These are phyloP conservation scores for Diaporthe batatas DNA, from an alignment of 2,329 filamentous ascomycete species.

Conservation along the genomic window DNA sequence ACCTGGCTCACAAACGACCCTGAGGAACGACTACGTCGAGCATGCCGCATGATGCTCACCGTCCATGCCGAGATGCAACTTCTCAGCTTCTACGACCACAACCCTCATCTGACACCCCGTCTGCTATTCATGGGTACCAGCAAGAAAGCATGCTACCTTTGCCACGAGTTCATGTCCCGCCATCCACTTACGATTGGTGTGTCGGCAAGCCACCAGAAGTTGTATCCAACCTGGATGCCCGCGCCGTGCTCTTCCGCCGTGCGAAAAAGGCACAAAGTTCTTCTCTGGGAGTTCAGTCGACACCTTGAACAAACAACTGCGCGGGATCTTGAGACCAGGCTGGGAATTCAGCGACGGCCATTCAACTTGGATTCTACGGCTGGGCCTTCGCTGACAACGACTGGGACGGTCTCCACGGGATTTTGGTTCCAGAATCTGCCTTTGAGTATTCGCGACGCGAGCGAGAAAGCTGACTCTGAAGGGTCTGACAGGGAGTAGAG, in stretches of 20 bases:
- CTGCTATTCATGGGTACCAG: constrained; percentile 50
- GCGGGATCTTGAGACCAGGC: constrained; percentile 43
- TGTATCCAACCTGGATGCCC: constrained; percentile 52
- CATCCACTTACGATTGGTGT: constrained; percentile 47
- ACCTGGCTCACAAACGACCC: constrained; percentile 43
- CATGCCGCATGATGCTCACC: constrained; percentile 45
- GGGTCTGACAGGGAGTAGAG: background rate
- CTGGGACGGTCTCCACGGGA: constrained; percentile 2
- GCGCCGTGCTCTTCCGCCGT: constrained; percentile 40
- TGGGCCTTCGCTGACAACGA: constrained; percentile 43
- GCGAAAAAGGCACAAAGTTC: constrained; percentile 39
- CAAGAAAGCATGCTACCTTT: constrained; percentile 53
- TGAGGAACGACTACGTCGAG: constrained; percentile 43
- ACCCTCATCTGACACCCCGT: constrained; percentile 43
- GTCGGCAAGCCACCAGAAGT: constrained; percentile 51
- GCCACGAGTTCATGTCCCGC: constrained; percentile 46
- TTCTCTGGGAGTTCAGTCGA: constrained; percentile 42
- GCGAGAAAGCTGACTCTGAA: background rate
- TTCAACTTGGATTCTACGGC: constrained; percentile 43
- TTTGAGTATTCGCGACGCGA: background rate
- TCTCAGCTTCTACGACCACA: constrained; percentile 49
- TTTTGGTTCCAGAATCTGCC: background rate
- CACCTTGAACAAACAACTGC: constrained; percentile 40
- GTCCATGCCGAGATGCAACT: constrained; percentile 53
- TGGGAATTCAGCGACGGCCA: constrained; percentile 42